Conservation (phyloP, 2,329 filamentous ascomycete genomes). For the Cladosporium oxysporum region DNA sequence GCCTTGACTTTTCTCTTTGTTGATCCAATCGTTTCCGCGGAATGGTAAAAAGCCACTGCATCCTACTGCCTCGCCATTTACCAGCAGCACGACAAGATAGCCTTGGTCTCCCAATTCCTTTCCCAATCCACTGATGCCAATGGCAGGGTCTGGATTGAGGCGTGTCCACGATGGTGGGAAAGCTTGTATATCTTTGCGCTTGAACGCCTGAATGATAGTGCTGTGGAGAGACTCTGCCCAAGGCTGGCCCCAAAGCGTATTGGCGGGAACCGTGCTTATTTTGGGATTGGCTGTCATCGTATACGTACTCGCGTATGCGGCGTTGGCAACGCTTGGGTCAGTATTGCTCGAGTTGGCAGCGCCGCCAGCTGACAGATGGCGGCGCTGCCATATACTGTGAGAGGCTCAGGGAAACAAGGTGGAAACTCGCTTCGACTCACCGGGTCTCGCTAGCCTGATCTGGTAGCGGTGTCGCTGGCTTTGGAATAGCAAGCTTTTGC, state of each 20-base stretch:
- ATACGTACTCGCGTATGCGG: background rate
- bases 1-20: slow-evolving; percentile 17
- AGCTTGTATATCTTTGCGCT: slow-evolving; percentile 25
- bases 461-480: background rate
- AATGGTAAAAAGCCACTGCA: slow-evolving; percentile 28
- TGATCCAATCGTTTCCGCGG: slow-evolving; percentile 29
- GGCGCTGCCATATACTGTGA: slow-evolving; percentile 2
- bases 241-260: slow-evolving; percentile 22
- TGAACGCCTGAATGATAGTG: slow-evolving; percentile 26
- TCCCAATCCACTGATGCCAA: slow-evolving; percentile 23
- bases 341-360: slow-evolving; percentile 4
- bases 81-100: slow-evolving; percentile 22
- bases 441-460: background rate
- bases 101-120: slow-evolving; percentile 28
- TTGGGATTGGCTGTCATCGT: slow-evolving; percentile 10
- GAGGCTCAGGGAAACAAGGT: background rate
- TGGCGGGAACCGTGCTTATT: slow-evolving; percentile 22
- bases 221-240: slow-evolving; percentile 29
- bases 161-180: slow-evolving; percentile 31
- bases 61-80: slow-evolving; percentile 25
- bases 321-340: background rate
- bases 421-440: slow-evolving; percentile 13
- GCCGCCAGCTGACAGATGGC: background rate
- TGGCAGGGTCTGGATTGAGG: slow-evolving; percentile 23
- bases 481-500: background rate